Base-by-base conservation (phyloP, 140 eudicot genomes). In the Cichorium intybus region DNA sequence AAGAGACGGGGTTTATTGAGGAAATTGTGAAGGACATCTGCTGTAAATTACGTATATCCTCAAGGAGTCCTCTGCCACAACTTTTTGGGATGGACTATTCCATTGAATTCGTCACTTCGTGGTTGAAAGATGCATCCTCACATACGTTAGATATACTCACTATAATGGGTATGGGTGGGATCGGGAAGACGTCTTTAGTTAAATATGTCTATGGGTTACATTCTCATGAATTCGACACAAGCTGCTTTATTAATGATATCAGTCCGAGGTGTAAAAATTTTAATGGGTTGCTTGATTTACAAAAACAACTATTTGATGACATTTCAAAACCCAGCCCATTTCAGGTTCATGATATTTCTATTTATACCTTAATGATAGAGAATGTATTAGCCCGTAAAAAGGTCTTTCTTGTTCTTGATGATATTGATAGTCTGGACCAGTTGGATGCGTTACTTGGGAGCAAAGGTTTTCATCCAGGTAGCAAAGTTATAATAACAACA, bases 341-440 rank as follows among this genome's bases (percentile, higher is more conserved):
- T 24, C 60, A 27, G 1, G 21, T 15, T 37, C 35, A 45, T 15
- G 47, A 52, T 69, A 33, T 21, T 21, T 58, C 4, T 6, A 56
- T 7, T 15, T 59, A 53, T 28, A 16, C 63, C 10, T 43, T 48
- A 39, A 43, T 0, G 48, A 75, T 75, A 2, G 55, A 62, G 48
- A 61, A n/a, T n/a, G n/a, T n/a, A n/a, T n/a, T n/a, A n/a, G n/a
- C n/a, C n/a, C n/a, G n/a, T n/a, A n/a, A n/a, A 45, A 60, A 53
- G 57, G 67, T 75, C n/a, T 24, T 75, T 27, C 14, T 75, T 15
- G 81, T 77, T 45, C 62, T 56, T 27, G 62, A 56, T 56, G 62
- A 56, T 6, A 12, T 56, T 56, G 62, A 12, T 26, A n/a, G 14
- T 26, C 24, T 29, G n/a, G 23, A 56, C 26, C 62, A 56, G 62